Conservation (phyloP, 352 stramenopile species). For the Phytophthora palmivora region DNA sequence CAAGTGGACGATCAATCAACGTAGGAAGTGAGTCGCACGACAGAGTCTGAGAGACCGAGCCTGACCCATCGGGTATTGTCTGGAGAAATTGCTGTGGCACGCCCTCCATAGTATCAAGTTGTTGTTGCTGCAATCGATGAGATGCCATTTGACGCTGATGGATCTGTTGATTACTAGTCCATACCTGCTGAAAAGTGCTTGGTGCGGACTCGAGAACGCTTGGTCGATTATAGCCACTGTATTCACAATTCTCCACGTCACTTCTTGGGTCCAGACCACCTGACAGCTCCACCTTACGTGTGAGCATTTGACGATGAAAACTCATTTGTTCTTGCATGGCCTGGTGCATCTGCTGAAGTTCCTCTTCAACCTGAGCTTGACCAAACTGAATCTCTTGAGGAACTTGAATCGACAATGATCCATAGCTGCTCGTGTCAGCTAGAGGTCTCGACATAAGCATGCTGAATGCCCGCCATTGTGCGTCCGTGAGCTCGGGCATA, state of each 20-base stretch:
- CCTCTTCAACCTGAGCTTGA: constrained; percentile 15
- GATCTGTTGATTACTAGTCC: constrained; percentile 19
- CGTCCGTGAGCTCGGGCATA: constrained; percentile 53
- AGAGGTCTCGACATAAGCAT: constrained; percentile 65
- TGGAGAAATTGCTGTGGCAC: background rate
- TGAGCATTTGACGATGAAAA: constrained; percentile 84
- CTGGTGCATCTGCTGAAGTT: constrained; percentile 79
- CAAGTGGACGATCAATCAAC: constrained; percentile 15
- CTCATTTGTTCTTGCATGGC: constrained; percentile 87
- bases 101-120: background rate
- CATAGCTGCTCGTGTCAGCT: background rate
- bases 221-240: constrained; percentile 5
- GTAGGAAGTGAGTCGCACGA: constrained; percentile 4
- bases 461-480: constrained; percentile 70
- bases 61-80: background rate
- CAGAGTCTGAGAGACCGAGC: background rate
- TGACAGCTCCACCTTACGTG: constrained; percentile 75
- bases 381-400: background rate
- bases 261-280: constrained; percentile 31
- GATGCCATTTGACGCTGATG: constrained; percentile 15
- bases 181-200: constrained; percentile 1
- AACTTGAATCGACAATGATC: constrained; percentile 15
- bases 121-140: constrained; percentile 8
- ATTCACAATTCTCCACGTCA: background rate
- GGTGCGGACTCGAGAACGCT: background rate